Conservation (phyloP, 257 asterid genomes). For the Lycium ferocissimum region DNA sequence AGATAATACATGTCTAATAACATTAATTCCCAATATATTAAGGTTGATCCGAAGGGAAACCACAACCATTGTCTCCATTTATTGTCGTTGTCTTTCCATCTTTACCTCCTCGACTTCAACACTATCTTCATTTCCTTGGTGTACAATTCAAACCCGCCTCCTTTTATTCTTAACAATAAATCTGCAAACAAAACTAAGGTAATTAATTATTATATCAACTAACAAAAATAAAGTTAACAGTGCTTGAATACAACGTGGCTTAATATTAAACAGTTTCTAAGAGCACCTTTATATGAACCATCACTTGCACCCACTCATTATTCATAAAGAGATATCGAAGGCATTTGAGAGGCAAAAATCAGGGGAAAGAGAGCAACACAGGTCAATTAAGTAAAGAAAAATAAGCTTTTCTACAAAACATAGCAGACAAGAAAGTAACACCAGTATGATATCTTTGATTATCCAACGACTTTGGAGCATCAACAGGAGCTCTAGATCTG, state of each 20-base stretch:
- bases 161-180: not conserved
- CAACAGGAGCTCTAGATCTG: slow-evolving; percentile 35
- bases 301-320: too few species aligned
- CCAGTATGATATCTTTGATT: not conserved
- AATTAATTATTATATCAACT: too few species aligned
- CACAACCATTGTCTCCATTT: not conserved
- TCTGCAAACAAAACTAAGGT: not conserved
- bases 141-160: not conserved
- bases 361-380: too few species aligned
- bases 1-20: not conserved
- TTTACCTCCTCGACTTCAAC: not conserved
- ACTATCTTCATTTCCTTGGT: not conserved
- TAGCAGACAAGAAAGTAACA: too few species aligned
- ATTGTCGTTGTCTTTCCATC: not conserved
- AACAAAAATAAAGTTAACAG: too few species aligned
- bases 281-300: too few species aligned
- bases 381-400: too few species aligned
- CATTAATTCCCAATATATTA: not conserved
- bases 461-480: not conserved
- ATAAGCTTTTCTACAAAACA: too few species aligned
- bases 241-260: too few species aligned
- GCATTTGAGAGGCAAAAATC: too few species aligned
- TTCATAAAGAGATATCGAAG: too few species aligned
- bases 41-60: not conserved
- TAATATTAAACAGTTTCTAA: too few species aligned